Conservation (phyloP, 2,329 filamentous ascomycete species). For the Lecanicillium sp. region DNA sequence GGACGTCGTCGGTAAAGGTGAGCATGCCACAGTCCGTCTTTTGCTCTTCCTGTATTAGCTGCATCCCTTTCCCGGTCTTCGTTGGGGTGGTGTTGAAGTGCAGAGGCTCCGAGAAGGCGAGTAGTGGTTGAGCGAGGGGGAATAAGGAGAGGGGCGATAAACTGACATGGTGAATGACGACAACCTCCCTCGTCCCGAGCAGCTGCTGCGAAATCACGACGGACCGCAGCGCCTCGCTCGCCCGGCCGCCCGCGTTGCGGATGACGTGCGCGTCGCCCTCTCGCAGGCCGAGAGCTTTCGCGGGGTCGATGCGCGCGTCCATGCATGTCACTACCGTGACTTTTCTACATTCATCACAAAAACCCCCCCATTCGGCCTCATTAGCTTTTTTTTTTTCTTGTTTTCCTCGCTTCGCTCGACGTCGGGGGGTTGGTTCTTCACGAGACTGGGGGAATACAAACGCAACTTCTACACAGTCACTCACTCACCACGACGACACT, state of each 20-base stretch:
- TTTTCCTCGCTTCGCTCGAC: background rate
- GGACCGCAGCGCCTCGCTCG: conserved; percentile 63
- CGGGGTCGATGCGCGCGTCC: conserved; percentile 69
- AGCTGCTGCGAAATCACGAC: conserved; percentile 75
- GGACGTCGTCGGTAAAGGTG: conserved; percentile 56
- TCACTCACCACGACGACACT: conserved; percentile 1
- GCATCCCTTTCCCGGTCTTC: background rate
- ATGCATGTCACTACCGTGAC: conserved; percentile 62
- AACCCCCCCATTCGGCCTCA: background rate
- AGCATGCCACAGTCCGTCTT: conserved; percentile 52
- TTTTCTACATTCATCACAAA: conserved; percentile 22
- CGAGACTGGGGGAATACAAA: background rate
- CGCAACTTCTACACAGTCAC: background rate
- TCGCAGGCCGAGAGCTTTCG: conserved; percentile 61
- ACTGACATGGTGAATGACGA: conserved; percentile 61
- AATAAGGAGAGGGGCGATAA: background rate
- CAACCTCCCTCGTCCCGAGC: conserved; percentile 67
- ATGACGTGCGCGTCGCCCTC: conserved; percentile 76
- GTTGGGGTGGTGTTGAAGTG: no score
- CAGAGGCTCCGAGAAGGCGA: no score
- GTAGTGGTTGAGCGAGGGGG: conserved; percentile 1
- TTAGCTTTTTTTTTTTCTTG: background rate
- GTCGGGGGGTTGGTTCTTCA: no score
- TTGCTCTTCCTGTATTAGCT: background rate
- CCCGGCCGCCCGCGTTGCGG: conserved; percentile 64